These are phyloP conservation scores for Stemphylium beticola DNA, from an alignment of 2,329 filamentous ascomycete genomes.

Conservation along the genomic window DNA sequence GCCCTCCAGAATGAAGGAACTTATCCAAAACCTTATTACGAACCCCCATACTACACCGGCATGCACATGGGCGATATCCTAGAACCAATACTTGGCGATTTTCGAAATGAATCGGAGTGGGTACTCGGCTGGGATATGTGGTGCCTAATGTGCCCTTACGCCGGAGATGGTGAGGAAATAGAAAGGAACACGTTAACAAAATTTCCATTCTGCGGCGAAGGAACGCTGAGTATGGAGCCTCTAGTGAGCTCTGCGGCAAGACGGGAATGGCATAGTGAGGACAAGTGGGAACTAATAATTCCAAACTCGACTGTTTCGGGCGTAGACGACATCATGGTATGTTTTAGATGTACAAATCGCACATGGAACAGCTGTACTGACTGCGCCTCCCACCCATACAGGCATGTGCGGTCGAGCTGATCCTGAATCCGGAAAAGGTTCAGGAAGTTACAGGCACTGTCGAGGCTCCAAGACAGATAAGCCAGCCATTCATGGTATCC, in stretches of 20 bases:
- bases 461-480: neutral
- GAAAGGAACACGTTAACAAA: neutral
- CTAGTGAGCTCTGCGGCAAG: neutral
- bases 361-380: too few species aligned
- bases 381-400: too few species aligned
- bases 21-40: neutral
- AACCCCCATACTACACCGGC: neutral
- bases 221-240: neutral
- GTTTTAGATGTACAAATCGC: too few species aligned
- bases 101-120: neutral
- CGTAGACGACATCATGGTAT: neutral
- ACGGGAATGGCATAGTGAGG: too few species aligned
- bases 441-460: too few species aligned
- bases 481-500: conserved; percentile 1
- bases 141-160: neutral
- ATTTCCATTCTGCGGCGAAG: neutral
- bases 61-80: neutral
- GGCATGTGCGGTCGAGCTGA: neutral
- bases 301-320: neutral
- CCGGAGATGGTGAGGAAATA: neutral
- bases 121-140: neutral
- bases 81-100: neutral
- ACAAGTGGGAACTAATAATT: neutral
- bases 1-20: neutral
- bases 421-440: neutral